Evolutionary conservation across 345 rosid genomes (phyloP), one percentile per base, ranked within the genome.

Genomic region (Triadica sebifera): DNA sequence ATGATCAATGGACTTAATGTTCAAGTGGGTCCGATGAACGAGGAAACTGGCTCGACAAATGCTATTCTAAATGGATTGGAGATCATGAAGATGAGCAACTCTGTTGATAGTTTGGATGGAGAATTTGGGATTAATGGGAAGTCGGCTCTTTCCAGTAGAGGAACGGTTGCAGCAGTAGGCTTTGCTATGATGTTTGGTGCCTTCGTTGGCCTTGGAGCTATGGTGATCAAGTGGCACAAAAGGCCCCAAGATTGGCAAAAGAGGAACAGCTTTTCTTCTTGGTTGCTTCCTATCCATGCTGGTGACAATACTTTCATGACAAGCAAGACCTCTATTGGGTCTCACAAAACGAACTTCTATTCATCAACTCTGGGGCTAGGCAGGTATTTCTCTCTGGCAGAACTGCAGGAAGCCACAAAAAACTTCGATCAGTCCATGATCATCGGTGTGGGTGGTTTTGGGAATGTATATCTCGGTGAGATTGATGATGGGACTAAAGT

Each of bases 111-210:
- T 72, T 86, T 91, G 77, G 94, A 91, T 73, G 97, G 97, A 39
- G 91, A 86, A 76, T 89, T 91, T 68, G 94, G 94, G 15, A 89
- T 80, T 43, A 90, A 88, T 65, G 97, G 97, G 12, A 78, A 67
- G 62, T 73, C 65, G 57, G 71, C 46, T 13, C 22, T 80, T 29
- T 77, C 82, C 52, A 79, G 71, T 61, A 86, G 83, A 6, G 84
- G 85, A 9, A 74, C 87, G 8, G 91, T 91, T 49, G 94, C 90
- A 67, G 88, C 87, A 1, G 94, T 89, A 0, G 97, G 97, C n/a
- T 89, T 91, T n/a, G 94, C 86, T 11, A 87, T 91, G 97, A 89
- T 89, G 97, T 91, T 91, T 61, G 97, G 97, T 29, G 97, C 97
- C 6, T 88, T 91, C 72, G 84, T 86, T 20, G 97, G 97, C 8